These are phyloP conservation scores for Fagopyrum esculentum DNA, from an alignment of 148 eudicot genomes.

Conservation along the genomic window DNA sequence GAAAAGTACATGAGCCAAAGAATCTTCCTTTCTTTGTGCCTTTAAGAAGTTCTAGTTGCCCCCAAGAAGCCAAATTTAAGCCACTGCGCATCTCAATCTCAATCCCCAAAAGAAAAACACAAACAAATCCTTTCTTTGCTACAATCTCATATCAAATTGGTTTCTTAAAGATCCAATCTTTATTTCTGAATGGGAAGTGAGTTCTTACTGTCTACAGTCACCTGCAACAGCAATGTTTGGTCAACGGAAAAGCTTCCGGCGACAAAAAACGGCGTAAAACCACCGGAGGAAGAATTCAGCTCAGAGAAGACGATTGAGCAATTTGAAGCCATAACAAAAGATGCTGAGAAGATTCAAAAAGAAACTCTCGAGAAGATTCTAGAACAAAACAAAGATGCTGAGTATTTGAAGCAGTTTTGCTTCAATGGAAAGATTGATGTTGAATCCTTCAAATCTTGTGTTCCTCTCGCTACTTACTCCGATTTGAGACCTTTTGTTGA, in stretches of 20 bases:
- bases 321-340: constrained; percentile 9
- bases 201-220: not conserved
- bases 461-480: constrained; percentile 39
- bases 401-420: constrained; percentile 4
- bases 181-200: not conserved
- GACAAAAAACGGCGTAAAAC: not conserved
- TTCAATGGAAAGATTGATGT: constrained; percentile 5
- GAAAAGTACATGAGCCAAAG: constrained; percentile 4
- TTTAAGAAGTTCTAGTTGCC: not conserved
- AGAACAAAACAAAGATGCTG: constrained; percentile 12
- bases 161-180: not conserved
- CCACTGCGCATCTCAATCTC: not conserved
- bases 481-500: constrained; percentile 48
- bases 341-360: constrained; percentile 11
- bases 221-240: not conserved
- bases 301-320: constrained; percentile 8
- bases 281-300: constrained; percentile 1
- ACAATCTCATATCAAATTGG: not conserved
- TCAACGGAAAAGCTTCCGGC: constrained; percentile 6
- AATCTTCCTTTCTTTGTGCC: constrained; percentile 9
- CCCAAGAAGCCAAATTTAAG: not conserved
- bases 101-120: constrained; percentile 1
- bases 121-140: not conserved
- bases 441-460: constrained; percentile 26
- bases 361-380: constrained; percentile 13